A percentile compares a stretch with the other conserved stretches of the same genome.
Conservation (phyloP, 23 red algal species). For the Gracilariopsis chorda region DNA sequence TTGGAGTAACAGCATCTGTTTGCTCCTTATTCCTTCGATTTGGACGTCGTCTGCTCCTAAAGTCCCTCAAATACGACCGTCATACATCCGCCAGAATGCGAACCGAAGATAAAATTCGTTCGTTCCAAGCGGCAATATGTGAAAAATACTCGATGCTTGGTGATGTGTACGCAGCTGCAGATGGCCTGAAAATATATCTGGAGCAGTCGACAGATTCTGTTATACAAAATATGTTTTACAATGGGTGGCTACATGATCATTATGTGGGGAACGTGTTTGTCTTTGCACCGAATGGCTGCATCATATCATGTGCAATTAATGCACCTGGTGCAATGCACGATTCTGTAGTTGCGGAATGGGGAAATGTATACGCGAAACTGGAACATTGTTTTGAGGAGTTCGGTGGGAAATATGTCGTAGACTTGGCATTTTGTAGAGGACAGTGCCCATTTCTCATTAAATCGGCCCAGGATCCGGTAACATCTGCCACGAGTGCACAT, state of each 20-base stretch:
- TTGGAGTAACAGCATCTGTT: neutral
- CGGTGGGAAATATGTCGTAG: neutral
- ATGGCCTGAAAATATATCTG: neutral
- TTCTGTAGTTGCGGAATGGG: neutral
- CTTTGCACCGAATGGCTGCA: neutral
- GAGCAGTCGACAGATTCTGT: neutral
- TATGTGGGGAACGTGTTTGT: neutral
- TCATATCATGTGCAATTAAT: neutral
- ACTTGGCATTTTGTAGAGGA: neutral
- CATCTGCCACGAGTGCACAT: neutral
- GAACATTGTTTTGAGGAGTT: neutral
- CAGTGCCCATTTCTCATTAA: neutral
- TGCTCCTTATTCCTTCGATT: slow-evolving; percentile 15
- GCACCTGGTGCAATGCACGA: neutral
- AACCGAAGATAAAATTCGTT: neutral
- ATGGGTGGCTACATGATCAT: neutral
- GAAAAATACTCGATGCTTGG: neutral
- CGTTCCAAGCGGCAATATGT: neutral
- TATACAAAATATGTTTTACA: neutral
- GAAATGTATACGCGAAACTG: neutral
- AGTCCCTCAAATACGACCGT: neutral
- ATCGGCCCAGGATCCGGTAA: neutral
- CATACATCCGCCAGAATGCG: neutral
- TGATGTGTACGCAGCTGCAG: neutral
- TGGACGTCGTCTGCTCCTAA: neutral